These are phyloP conservation scores for Physaria fendleri DNA, from an alignment of 345 rosid genomes.

Conservation along the genomic window DNA sequence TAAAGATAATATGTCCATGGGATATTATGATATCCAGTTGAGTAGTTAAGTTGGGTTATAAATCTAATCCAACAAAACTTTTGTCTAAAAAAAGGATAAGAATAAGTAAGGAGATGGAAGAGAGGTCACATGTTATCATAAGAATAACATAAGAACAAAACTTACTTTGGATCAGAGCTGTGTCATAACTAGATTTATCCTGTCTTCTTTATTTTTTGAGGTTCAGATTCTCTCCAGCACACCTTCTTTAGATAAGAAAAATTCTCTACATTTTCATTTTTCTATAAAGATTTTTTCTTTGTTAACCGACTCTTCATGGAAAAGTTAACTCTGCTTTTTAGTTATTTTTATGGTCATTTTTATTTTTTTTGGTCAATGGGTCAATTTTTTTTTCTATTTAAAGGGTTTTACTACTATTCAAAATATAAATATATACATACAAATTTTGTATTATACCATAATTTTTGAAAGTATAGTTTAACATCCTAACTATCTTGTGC, in stretches of 20 bases:
- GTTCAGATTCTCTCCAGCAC: constrained; percentile 21
- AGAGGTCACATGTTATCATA: constrained; percentile 29
- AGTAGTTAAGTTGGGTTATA: neutral
- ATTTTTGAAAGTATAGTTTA: too few species aligned
- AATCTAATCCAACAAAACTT: neutral
- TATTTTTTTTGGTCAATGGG: too few species aligned
- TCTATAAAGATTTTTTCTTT: neutral
- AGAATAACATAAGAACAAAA: constrained; percentile 31
- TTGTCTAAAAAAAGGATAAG: neutral
- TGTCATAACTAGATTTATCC: constrained; percentile 29
- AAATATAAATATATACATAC: too few species aligned
- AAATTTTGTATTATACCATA: too few species aligned
- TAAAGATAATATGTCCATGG: neutral
- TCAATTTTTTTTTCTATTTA: neutral
- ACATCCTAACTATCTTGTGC: too few species aligned
- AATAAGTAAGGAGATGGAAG: neutral
- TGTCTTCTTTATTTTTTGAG: constrained; percentile 22
- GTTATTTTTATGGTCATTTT: neutral
- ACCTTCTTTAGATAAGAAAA: constrained; percentile 20
- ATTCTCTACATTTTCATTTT: constrained; percentile 8
- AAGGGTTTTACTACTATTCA: too few species aligned
- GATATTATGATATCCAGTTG: neutral
- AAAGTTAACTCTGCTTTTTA: neutral
- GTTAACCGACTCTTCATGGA: neutral
- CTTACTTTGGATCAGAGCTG: constrained; percentile 28